Evolutionary conservation across 106 monocot genomes (phyloP), one percentile per base, ranked within the genome.

Genomic region (Cymbidium sinense): DNA sequence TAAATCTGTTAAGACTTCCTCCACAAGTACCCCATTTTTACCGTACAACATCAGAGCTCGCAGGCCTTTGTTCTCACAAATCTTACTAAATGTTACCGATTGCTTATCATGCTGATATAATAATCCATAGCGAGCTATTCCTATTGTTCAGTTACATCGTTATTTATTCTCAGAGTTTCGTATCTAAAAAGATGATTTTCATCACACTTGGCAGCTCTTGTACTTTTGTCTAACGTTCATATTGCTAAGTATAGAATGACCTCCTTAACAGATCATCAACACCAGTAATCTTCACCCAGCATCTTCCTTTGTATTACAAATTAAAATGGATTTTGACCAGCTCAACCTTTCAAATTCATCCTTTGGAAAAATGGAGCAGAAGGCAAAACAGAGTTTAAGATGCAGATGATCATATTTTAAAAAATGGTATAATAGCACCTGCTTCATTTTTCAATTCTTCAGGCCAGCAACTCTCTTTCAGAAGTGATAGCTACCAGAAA

Each of bases 381-480:
- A 86, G 15, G 84, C 86, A 77, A 89, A 86, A 50, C 89, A 89
- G 47, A 69, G 86, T 72, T 82, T 89, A 3, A 89, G 81, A 25
- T 84, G 83, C 9, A 73, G 25, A 28, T 86, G 86, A 8, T 86
- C 72, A 73, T 84, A 81, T 55, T 55, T 76, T 75, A n/a, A 89
- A 65, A 25, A 76, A 69, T 17, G 83, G 79, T 41, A 84, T 28
- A 18, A 86, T 81, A 11, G 70, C 30, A 58, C 3, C 21, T 78
- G 61, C 84, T 80, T 84, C 7, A 76, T 65, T 35, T 87, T 75
- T 70, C 19, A 76, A 61, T 8, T 17, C 74, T 10, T 50, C 78
- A 7, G 4, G 39, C 4, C 7, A 39, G 39, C 39, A 39, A 7
- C 39, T 39, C 0, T 85, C 88, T 85, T 18, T 75, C 74, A 0